Evolutionary conservation across 2,329 filamentous ascomycete genomes (phyloP), one percentile per base, ranked within the genome.

Genomic region (Didymella sp.): DNA sequence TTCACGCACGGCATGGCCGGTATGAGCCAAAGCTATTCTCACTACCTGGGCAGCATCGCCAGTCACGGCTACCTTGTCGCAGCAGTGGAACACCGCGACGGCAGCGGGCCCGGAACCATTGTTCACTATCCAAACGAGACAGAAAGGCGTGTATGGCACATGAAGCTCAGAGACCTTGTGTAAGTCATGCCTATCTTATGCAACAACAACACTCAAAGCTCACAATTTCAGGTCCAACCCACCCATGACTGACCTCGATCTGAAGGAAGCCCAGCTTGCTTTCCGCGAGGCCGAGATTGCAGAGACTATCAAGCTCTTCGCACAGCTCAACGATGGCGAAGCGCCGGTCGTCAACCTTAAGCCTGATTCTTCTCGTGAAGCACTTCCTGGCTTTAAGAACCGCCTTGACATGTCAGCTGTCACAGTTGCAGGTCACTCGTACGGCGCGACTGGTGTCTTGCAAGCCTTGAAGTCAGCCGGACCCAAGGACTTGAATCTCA

Each of bases 401-500:
- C 80, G 85, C 9, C 79, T 90, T 6, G 81, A 87, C 68, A 77
- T 82, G 42, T 74, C 80, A 27, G 79, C 82, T 31, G 79, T 87
- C 62, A 80, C 85, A 42, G 78, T 89, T 8, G 83, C 78, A 3
- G 87, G 87, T 0, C 87, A 89, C 69, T 88, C 85, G 0, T 89
- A 87, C 73, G 87, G 87, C 45, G 87, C 86, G 2, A 89, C 87
- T 0, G 81, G 84, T 2, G 86, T 85, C 0, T 77, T 89, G 19
- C 85, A 87, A 56, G 82, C 84, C 3, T 77, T 89, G n/a, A 82
- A 82, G 48, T 78, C 76, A 31, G 82, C 78, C 7, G 77, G 80
- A 4, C 77, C 60, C 43, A 54, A 78, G 57, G 63, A 68, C 52
- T 73, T 80, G 17, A 81, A 80, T 0, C 82, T 87, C 59, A 78